phyloP scores from a whole-genome alignment of 2,329 filamentous ascomycete species.

The Phoma sp. region DNA sequence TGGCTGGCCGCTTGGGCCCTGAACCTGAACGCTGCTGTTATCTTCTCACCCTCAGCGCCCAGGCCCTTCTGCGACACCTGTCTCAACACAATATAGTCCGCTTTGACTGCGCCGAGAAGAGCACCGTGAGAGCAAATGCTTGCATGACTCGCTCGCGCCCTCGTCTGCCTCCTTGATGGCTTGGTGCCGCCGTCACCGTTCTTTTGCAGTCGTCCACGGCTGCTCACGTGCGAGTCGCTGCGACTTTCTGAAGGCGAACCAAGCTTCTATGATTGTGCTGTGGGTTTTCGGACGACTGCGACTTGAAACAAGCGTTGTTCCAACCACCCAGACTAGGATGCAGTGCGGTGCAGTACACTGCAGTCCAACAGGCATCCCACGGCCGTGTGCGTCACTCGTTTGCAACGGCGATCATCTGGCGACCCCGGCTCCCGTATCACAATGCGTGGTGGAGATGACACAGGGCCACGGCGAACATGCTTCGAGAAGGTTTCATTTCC shows the following conservation, averaged over 20 bases:
- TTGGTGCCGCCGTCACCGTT: constrained; percentile 5
- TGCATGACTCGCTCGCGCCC: constrained; percentile 1
- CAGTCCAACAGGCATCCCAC: background rate
- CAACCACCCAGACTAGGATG: constrained; percentile 18
- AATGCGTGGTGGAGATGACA: constrained; percentile 26
- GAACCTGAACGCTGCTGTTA: constrained; percentile 17
- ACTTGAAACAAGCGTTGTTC: constrained; percentile 44
- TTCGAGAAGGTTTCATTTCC: constrained; percentile 41
- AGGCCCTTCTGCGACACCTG: constrained; percentile 5
- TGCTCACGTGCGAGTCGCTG: constrained; percentile 24
- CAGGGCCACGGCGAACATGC: constrained; percentile 34
- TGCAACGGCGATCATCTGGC: constrained; percentile 39
- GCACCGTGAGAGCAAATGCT: background rate
- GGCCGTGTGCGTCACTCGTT: constrained; percentile 38
- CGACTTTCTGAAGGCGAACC: constrained; percentile 27
- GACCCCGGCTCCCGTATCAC: constrained; percentile 30
- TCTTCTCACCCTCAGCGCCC: constrained; percentile 24
- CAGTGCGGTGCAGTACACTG: too few relatives aligned
- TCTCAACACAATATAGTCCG: constrained; percentile 4
- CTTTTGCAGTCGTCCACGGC: constrained; percentile 8
- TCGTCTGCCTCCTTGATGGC: background rate
- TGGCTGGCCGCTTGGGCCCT: constrained; percentile 31
- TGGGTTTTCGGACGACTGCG: constrained; percentile 21
- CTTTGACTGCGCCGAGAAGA: constrained; percentile 1
- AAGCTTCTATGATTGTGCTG: background rate